Base-by-base conservation (phyloP, 176 grass and related monocot genomes). In the Eleusine coracana region DNA sequence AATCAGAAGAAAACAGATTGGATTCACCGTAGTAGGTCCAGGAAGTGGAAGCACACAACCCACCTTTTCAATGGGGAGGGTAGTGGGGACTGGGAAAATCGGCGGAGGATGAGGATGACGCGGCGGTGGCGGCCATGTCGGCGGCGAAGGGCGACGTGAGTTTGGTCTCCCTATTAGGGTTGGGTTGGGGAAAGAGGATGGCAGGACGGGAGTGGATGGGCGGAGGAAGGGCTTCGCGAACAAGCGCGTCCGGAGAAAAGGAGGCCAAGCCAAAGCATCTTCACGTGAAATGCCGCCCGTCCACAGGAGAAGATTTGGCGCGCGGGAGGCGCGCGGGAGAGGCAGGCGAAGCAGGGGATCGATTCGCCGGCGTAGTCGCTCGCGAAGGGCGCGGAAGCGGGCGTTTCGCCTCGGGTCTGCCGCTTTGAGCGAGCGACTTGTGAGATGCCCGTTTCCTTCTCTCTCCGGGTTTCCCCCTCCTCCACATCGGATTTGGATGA, bases 61-160 rank as follows among this genome's bases (percentile, higher is more conserved):
- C 11, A 90, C 84, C 88, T 90, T 29, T 42, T 44, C 88, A 42
- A 80, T 13, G 52, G 69, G 16, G 23, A 69, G 18, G 34, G 29
- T 12, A 1, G 41, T 10, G 28, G 51, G 12, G 49, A n/a, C n/a
- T n/a, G n/a, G n/a, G n/a, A n/a, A 2, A 0, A 3, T 10, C 25
- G 49, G 44, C 6, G 42, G 72, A 4, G 80, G 70, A 49, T 11
- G 55, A 44, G 0, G 79, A 12, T 0, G 58, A 13, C 4, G 37
- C n/a, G 56, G 71, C 37, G 49, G 85, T 31, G 83, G 88, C 79
- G 88, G 88, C 88, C 88, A 90, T 90, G 74, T 59, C 84, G 79
- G 84, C 15, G 50, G 59, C 8, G 50, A 49, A 29, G 40, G 12
- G 59, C 6, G 15, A 16, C 38, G 71, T 23, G 76, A 48, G 15